A percentile compares a stretch with the other conserved stretches of the same genome.
Conservation (phyloP, 1,139 yeast species). For the Kluyveromyces marxianus region DNA sequence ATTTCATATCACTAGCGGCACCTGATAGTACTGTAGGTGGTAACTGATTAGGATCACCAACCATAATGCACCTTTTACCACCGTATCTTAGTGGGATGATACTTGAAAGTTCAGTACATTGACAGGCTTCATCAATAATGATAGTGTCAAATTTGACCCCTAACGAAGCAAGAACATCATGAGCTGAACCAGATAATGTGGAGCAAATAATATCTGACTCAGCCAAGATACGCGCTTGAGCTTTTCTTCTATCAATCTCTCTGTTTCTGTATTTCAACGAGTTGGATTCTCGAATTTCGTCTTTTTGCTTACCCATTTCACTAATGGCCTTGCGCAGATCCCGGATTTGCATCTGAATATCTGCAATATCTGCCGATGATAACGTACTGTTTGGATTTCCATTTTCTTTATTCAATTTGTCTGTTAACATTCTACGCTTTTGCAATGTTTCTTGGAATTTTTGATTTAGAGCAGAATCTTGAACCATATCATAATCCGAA, state of each 20-base stretch:
- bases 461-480: constrained; percentile 28
- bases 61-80: constrained; percentile 87
- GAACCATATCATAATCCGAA: constrained; percentile 33
- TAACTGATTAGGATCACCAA: constrained; percentile 97
- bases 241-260: constrained; percentile 69
- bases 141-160: constrained; percentile 86
- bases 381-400: constrained; percentile 23
- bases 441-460: constrained; percentile 23
- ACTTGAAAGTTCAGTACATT: constrained; percentile 89
- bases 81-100: constrained; percentile 92
- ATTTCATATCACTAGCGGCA: constrained; percentile 68
- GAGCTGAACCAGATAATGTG: constrained; percentile 92
- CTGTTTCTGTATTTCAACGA: constrained; percentile 64
- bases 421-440: constrained; percentile 22
- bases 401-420: constrained; percentile 25
- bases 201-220: constrained; percentile 88
- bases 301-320: constrained; percentile 64
- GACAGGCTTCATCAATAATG: constrained; percentile 96
- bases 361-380: constrained; percentile 32
- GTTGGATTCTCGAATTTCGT: constrained; percentile 67
- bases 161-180: constrained; percentile 68
- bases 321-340: constrained; percentile 54
- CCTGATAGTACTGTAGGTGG: constrained; percentile 98
- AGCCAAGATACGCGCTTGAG: constrained; percentile 63
- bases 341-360: constrained; percentile 44